Evolutionary conservation across 441 rosid genomes (phyloP).

Genomic region (Capsella rubella): DNA sequence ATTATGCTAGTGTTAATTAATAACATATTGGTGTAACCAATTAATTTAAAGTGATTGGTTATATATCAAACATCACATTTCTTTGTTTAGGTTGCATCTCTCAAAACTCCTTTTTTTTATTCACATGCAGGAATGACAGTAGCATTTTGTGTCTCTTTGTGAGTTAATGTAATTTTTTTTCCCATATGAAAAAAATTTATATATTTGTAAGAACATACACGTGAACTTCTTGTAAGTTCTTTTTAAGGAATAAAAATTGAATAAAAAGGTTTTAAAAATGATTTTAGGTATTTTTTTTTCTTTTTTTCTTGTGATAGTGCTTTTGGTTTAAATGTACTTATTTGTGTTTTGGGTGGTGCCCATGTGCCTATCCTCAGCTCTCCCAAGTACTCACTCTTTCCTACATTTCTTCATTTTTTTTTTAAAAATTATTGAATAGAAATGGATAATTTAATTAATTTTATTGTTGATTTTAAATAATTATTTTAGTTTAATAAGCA

Average conservation of each 20-base stretch:
- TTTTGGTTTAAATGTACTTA: slow-evolving; percentile 36
- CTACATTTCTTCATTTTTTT: neutral
- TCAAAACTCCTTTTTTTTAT: slow-evolving; percentile 19
- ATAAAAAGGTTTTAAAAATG: slow-evolving; percentile 26
- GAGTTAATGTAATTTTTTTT: slow-evolving; percentile 35
- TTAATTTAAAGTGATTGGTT: slow-evolving; percentile 26
- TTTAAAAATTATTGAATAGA: too few species aligned
- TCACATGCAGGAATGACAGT: slow-evolving; percentile 43
- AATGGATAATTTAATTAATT: neutral
- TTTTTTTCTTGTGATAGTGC: slow-evolving; percentile 10
- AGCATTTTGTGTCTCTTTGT: slow-evolving; percentile 19
- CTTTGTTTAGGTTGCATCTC: slow-evolving; percentile 17
- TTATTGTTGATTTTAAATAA: neutral
- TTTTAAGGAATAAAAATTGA: slow-evolving; percentile 38
- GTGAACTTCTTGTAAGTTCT: slow-evolving; percentile 46
- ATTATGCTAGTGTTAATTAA: slow-evolving; percentile 8
- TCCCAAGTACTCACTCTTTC: slow-evolving; percentile 6
- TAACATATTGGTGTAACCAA: neutral
- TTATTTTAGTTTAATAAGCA: neutral
- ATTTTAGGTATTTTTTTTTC: neutral
- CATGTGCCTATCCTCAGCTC: slow-evolving; percentile 38
- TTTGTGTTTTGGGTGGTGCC: slow-evolving; percentile 36
- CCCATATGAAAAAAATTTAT: slow-evolving; percentile 21
- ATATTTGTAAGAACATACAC: slow-evolving; percentile 38
- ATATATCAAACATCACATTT: slow-evolving; percentile 37